Conservation (phyloP, 1,139 yeast species). For the Yamadazyma atmosphaerica region DNA sequence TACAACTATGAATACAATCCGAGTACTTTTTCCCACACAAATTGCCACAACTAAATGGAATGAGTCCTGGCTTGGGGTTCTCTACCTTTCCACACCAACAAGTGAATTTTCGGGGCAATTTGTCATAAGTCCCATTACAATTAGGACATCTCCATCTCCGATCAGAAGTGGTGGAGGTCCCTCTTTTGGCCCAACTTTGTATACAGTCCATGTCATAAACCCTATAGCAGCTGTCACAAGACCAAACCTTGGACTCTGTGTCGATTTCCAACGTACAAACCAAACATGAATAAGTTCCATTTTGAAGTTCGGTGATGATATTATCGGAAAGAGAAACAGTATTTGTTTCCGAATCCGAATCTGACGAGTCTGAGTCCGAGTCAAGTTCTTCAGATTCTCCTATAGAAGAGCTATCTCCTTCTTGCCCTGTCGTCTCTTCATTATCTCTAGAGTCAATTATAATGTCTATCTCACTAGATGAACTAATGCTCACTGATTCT, state of each 20-base stretch:
- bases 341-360: slow-evolving; percentile 13
- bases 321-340: slow-evolving; percentile 37
- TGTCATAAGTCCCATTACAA: slow-evolving; percentile 59
- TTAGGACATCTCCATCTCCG: slow-evolving; percentile 85
- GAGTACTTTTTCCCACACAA: slow-evolving; percentile 60
- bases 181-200: slow-evolving; percentile 76
- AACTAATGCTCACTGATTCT: background rate
- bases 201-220: slow-evolving; percentile 84
- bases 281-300: slow-evolving; percentile 72
- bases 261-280: slow-evolving; percentile 85
- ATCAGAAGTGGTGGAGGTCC: slow-evolving; percentile 58
- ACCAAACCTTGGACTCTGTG: slow-evolving; percentile 66
- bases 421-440: too few relatives aligned
- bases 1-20: slow-evolving; percentile 74
- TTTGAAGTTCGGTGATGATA: slow-evolving; percentile 55
- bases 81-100: slow-evolving; percentile 90
- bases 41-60: slow-evolving; percentile 91
- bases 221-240: slow-evolving; percentile 69
- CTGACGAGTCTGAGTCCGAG: slow-evolving; percentile 10
- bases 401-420: too few relatives aligned
- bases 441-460: slow-evolving; percentile 1
- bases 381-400: too few relatives aligned
- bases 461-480: slow-evolving; percentile 1
- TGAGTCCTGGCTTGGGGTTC: slow-evolving; percentile 58
- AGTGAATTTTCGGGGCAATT: slow-evolving; percentile 61